Conservation (phyloP, 148 eudicot species). For the Fagopyrum homotropicum region DNA sequence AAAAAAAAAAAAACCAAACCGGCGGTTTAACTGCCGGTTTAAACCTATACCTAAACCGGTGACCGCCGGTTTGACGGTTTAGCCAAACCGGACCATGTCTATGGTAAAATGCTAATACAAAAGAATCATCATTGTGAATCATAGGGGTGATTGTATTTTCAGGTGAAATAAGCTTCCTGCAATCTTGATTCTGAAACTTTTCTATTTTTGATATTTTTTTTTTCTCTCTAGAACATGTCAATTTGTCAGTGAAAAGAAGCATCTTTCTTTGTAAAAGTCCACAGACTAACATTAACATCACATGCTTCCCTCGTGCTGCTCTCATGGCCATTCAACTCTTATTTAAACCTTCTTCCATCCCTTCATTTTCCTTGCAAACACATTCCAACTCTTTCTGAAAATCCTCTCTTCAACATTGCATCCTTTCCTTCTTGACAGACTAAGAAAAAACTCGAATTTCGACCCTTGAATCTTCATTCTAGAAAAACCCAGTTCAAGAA, state of each 20-base stretch:
- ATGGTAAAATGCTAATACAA: too few species aligned
- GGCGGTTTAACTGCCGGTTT: too few species aligned
- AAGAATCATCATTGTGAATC: too few species aligned
- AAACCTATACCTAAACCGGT: too few species aligned
- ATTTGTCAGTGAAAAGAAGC: not conserved
- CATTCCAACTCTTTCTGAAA: not conserved
- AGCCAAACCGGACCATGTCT: too few species aligned
- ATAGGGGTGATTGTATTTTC: too few species aligned
- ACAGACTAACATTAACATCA: constrained; percentile 19
- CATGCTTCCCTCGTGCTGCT: constrained; percentile 38
- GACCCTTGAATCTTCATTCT: not conserved
- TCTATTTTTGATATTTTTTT: not conserved
- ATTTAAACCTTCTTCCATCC: constrained; percentile 60
- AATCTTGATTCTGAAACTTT: too few species aligned
- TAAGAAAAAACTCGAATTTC: not conserved
- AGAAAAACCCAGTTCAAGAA: not conserved
- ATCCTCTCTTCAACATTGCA: not conserved
- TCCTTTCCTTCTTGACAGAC: not conserved
- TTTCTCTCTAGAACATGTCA: not conserved
- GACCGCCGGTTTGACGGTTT: too few species aligned
- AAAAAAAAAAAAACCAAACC: too few species aligned
- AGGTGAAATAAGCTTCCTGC: too few species aligned
- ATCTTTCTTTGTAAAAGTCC: not conserved
- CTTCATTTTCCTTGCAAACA: constrained; percentile 29
- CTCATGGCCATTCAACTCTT: constrained; percentile 20